phyloP scores from a whole-genome alignment of 148 eudicot species.

The Selenicereus undatus region DNA sequence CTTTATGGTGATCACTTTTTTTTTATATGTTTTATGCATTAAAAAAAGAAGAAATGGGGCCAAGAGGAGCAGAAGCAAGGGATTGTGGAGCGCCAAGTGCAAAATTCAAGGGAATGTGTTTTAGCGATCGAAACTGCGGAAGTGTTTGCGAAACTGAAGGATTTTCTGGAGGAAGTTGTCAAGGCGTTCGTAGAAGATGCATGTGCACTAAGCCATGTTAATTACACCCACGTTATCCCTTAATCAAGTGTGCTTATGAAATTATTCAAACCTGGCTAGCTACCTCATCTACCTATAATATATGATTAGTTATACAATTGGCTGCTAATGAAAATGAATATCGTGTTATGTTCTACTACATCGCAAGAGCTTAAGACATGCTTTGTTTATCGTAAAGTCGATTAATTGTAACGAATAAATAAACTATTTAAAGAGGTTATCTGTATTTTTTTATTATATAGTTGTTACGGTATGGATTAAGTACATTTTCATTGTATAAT shows the following conservation, averaged over 20 bases:
- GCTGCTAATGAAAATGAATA: neutral
- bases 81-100: conserved; percentile 41
- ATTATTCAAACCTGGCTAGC: neutral
- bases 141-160: conserved; percentile 50
- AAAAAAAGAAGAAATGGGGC: neutral
- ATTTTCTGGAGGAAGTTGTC: conserved; percentile 39
- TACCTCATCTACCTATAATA: neutral
- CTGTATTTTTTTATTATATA: no score
- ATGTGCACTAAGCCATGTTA: conserved; percentile 39
- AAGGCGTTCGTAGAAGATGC: conserved; percentile 52
- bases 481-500: no score
- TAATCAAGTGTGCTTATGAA: no score
- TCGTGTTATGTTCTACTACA: no score
- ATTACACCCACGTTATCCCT: neutral
- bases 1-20: neutral
- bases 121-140: conserved; percentile 38
- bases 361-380: no score
- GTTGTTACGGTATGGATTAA: neutral
- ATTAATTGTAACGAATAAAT: no score
- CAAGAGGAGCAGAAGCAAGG: conserved; percentile 36
- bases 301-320: no score
- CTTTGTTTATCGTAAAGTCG: neutral
- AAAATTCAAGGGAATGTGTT: conserved; percentile 41
- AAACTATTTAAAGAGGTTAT: neutral
- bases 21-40: neutral